A percentile compares a stretch with the other conserved stretches of the same genome.
Evolutionary conservation across 495 filamentous ascomycete species (phyloP).

Genomic region (Beverwykella pulmonaria): DNA sequence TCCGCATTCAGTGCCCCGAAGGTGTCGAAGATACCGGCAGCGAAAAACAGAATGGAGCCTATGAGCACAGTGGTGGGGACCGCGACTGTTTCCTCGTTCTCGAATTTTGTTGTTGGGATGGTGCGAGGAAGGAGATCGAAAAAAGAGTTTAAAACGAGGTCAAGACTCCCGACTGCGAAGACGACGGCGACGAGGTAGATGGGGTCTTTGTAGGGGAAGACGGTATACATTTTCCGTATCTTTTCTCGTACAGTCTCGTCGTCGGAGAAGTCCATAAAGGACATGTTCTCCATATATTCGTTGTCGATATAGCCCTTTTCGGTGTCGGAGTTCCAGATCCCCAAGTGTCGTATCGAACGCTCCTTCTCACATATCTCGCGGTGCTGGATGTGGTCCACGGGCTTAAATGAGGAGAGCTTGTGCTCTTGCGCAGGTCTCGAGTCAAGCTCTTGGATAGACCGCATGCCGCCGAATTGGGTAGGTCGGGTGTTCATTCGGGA

Average conservation of each 20-base stretch:
- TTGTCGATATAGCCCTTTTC: neutral
- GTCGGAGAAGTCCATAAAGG: constrained; percentile 19
- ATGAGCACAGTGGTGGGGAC: constrained; percentile 17
- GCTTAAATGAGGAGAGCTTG: constrained; percentile 10
- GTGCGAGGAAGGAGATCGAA: constrained; percentile 22
- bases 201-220: constrained; percentile 23
- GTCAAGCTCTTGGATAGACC: neutral
- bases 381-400: constrained; percentile 21
- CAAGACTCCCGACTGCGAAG: constrained; percentile 13
- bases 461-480: neutral
- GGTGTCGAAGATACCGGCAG: constrained; percentile 19
- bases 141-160: constrained; percentile 22
- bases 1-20: constrained; percentile 27
- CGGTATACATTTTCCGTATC: constrained; percentile 4
- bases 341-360: neutral
- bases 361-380: constrained; percentile 19
- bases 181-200: constrained; percentile 20
- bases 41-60: constrained; percentile 21
- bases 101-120: constrained; percentile 1
- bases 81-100: constrained; percentile 7
- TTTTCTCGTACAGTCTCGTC: neutral
- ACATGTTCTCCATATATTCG: neutral
- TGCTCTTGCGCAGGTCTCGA: constrained; percentile 1
- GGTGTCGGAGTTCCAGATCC: neutral
- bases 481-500: constrained; percentile 10